Base-by-base conservation (phyloP, 768 basidiomycete genomes). In the Strobilomyces echinocephalus region DNA sequence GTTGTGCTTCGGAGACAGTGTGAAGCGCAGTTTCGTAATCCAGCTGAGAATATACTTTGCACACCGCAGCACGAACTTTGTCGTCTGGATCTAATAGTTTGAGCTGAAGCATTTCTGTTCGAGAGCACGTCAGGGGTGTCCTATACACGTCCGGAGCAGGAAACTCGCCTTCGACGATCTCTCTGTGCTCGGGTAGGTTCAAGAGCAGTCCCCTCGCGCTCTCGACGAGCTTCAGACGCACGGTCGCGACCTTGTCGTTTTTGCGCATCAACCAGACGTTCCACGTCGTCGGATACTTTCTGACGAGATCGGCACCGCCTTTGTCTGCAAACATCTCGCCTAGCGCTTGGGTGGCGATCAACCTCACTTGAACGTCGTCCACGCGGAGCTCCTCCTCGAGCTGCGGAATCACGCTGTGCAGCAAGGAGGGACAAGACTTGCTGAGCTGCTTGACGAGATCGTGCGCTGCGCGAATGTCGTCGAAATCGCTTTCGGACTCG, bases 11-110 rank as follows among this genome's bases (percentile, higher is more conserved):
- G 9, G 82, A 80, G 28, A 95, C 83, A 61, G 91, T 84, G 65
- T 95, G 94, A 31, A 93, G 66, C 0, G 85, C 88, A 0, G 87
- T 88, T 70, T 99, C 97, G 63, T 92, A 97, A 66, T 97, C 95
- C 11, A 98, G 72, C 50, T 84, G 79, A 1, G 84, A 83, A 59
- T 92, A 91, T 11, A 91, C 70, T 62, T 80, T 84, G 75, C 93
- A 95, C 1, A 84, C 84, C 1, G 91, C 86, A 7, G 88, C 82
- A 28, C 97, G 83, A 39, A 99, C 85, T 63, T 85, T 90, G 54
- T 97, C 97, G 58, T 98, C 97, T 0, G 91, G 86, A 68, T 99
- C 97, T 1, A 80, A 61, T 6, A 95, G 70, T 62, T 95, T 95
- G 14, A 70, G 64, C 21, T 69, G 64, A 31, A 95, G 70, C 34